These are phyloP conservation scores for Tremellales sp. DNA, from an alignment of 1,284 basidiomycete species.

Conservation along the genomic window DNA sequence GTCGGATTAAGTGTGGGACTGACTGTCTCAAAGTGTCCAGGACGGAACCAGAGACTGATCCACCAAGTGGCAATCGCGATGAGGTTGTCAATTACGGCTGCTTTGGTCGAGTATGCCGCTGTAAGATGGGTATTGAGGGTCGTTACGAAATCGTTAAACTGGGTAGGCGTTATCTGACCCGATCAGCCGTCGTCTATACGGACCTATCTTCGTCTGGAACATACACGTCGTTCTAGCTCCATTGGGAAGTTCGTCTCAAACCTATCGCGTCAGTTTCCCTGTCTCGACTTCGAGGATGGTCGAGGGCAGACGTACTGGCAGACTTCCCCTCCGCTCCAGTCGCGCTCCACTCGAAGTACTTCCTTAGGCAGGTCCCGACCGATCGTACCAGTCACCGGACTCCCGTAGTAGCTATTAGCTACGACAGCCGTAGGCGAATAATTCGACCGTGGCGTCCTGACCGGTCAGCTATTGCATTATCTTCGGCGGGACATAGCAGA, in stretches of 20 bases:
- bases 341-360: constrained; percentile 49
- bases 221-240: constrained; percentile 50
- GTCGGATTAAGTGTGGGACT: constrained; percentile 9
- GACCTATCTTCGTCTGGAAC: constrained; percentile 4
- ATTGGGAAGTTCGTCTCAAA: constrained; percentile 49
- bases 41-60: constrained; percentile 45
- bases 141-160: constrained; percentile 45
- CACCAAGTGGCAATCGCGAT: constrained; percentile 49
- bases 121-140: constrained; percentile 46
- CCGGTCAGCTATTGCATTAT: neutral
- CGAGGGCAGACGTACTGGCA: constrained; percentile 41
- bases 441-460: constrained; percentile 19
- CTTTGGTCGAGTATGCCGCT: constrained; percentile 45
- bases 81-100: constrained; percentile 48
- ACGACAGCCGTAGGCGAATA: constrained; percentile 24
- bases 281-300: neutral
- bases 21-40: constrained; percentile 50
- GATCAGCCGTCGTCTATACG: neutral
- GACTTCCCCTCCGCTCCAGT: constrained; percentile 49
- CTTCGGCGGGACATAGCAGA: neutral
- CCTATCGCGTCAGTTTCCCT: constrained; percentile 17
- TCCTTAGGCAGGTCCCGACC: constrained; percentile 46
- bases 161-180: constrained; percentile 45
- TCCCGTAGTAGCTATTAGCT: constrained; percentile 26
- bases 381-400: constrained; percentile 33